These are phyloP conservation scores for Cryptococcus sp. DNA, from an alignment of 1,284 basidiomycete species.

Conservation along the genomic window DNA sequence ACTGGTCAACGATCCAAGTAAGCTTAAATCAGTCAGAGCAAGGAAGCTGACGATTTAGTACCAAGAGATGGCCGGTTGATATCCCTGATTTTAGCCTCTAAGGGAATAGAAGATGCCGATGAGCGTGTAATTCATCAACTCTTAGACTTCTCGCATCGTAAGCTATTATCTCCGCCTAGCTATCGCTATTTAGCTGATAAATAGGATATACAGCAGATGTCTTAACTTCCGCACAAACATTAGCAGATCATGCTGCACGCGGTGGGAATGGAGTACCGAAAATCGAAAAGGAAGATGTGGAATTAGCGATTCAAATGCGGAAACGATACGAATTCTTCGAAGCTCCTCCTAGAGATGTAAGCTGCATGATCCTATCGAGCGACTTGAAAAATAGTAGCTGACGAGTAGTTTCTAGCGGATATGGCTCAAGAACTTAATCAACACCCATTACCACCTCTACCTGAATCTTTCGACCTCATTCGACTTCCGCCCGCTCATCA, in stretches of 20 bases:
- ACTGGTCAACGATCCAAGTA: slow-evolving; percentile 6
- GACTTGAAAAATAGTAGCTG: not conserved
- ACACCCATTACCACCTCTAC: slow-evolving; percentile 79
- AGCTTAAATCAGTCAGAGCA: not conserved
- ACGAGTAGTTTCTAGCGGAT: slow-evolving; percentile 71
- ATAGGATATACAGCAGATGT: slow-evolving; percentile 82
- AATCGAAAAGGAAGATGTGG: slow-evolving; percentile 85
- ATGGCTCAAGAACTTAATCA: slow-evolving; percentile 88
- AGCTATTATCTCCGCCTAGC: slow-evolving; percentile 14
- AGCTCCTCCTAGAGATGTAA: slow-evolving; percentile 89
- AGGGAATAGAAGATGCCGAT: slow-evolving; percentile 91
- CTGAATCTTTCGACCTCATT: slow-evolving; percentile 86
- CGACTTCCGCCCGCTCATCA: slow-evolving; percentile 75
- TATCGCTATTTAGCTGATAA: not conserved
- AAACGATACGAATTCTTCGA: slow-evolving; percentile 94
- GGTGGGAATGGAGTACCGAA: slow-evolving; percentile 54
- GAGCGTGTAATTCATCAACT: slow-evolving; percentile 91
- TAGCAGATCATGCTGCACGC: slow-evolving; percentile 86
- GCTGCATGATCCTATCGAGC: slow-evolving; percentile 24
- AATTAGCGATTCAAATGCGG: slow-evolving; percentile 84
- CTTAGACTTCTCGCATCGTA: slow-evolving; percentile 87
- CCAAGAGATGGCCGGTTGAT: slow-evolving; percentile 89
- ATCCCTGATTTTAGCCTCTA: slow-evolving; percentile 84
- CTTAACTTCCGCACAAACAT: slow-evolving; percentile 81
- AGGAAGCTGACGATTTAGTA: slow-evolving; percentile 17